Base-by-base conservation (phyloP, 1,139 yeast species). In the Candida sojae region DNA sequence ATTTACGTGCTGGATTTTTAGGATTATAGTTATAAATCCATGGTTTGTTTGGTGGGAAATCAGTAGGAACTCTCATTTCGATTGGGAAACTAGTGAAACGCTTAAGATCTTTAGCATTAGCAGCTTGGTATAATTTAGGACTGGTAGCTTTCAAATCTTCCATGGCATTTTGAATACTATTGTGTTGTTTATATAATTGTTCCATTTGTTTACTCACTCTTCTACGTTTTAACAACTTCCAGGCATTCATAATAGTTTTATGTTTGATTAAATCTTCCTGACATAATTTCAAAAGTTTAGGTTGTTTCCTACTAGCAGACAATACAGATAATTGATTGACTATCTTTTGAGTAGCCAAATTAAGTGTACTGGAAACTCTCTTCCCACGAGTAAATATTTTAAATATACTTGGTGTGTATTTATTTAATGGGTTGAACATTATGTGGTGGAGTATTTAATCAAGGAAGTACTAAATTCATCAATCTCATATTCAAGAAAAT, bases 21-120 rank as follows among this genome's bases (percentile, higher is more conserved):
- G 58, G 57, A 30, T 52, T 61, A 59, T 73, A 88, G 56, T 85
- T 83, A 61, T 82, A 80, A 50, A 84, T 82, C 97, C 98, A 92
- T 29, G 89, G 77, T 53, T 80, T 78, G 60, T 82, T 83, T 37
- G 98, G 87, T n/a, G 99, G 99, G 53, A 75, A 89, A 48, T 91
- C 96, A 1, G 96, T 88, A 32, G 99, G 98, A 5, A 88, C 82
- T 62, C 96, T 81, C 71, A 90, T 67, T 60, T 92, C 97, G 60
- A 86, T 65, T 7, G 95, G 93, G 63, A 84, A 87, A 9, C 42
- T 43, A 38, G 63, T 62, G 53, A 82, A 80, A 47, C 71, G 66
- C 31, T 63, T 62, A 6, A 32, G n/a, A 13, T 38, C 43, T 34
- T 49, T 49, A 6, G 38, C 38, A 60, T 75, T 78, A 35, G 86